Evolutionary conservation across 441 rosid species (phyloP).

Genomic region (Pelargonium myrrhifolium): DNA sequence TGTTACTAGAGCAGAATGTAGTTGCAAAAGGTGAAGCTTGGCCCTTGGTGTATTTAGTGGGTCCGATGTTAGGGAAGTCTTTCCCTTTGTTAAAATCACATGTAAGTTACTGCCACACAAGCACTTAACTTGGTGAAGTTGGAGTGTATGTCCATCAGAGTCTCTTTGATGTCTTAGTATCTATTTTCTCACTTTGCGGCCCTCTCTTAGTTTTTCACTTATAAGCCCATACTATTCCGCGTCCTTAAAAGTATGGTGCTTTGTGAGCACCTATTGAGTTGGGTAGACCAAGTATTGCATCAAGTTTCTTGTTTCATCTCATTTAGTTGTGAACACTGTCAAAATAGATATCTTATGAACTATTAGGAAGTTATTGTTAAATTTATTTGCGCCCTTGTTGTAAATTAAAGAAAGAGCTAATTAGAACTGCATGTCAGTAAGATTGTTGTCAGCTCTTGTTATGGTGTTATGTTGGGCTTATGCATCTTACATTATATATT

Average conservation of each 20-base stretch:
- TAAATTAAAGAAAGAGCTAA: background rate
- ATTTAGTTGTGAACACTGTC: background rate
- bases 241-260: background rate
- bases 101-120: conserved; percentile 45
- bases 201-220: background rate
- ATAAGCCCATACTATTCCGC: background rate
- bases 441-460: background rate
- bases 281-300: background rate
- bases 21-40: conserved; percentile 55
- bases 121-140: background rate
- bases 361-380: background rate
- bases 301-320: background rate
- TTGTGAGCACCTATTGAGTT: background rate
- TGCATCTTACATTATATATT: background rate
- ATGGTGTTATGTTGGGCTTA: conserved; percentile 6
- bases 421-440: conserved; percentile 2
- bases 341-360: background rate
- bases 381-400: background rate
- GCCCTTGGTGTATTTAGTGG: conserved; percentile 62
- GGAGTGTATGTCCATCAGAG: background rate
- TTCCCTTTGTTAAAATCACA: conserved; percentile 63
- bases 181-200: background rate
- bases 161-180: conserved; percentile 1
- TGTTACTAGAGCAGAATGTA: conserved; percentile 40
- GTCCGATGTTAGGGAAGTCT: conserved; percentile 61